These are phyloP conservation scores for Blumeria hordei DNA, from an alignment of 2,329 filamentous ascomycete genomes.

Conservation along the genomic window DNA sequence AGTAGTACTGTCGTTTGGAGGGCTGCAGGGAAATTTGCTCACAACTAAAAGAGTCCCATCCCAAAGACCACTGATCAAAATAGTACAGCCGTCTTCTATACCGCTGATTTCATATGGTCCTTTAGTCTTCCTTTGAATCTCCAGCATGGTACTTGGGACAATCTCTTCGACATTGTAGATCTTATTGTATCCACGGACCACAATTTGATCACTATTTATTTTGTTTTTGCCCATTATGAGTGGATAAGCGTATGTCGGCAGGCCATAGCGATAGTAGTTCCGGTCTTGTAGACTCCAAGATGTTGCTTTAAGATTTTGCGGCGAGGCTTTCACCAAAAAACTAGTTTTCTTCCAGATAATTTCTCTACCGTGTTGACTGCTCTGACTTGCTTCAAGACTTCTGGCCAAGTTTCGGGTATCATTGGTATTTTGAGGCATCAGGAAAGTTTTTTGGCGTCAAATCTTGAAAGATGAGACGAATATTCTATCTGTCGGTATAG, in stretches of 20 bases:
- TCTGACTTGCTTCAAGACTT: constrained; percentile 36
- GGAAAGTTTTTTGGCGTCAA: too few relatives aligned
- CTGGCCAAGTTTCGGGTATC: constrained; percentile 25
- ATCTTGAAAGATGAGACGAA: too few relatives aligned
- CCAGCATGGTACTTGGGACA: constrained; percentile 55
- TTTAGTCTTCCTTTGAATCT: constrained; percentile 48
- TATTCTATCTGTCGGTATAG: too few relatives aligned
- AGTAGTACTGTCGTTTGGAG: constrained; percentile 41
- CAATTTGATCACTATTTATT: constrained; percentile 49
- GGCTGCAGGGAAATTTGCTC: constrained; percentile 91
- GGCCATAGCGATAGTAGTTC: constrained; percentile 73
- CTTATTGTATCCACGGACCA: constrained; percentile 83
- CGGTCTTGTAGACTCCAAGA: constrained; percentile 89
- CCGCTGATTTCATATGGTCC: constrained; percentile 89
- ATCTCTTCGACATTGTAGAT: constrained; percentile 93
- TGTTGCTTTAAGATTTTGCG: constrained; percentile 43
- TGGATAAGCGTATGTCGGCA: constrained; percentile 82
- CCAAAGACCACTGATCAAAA: constrained; percentile 80
- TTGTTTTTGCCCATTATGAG: constrained; percentile 64
- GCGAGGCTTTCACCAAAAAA: constrained; percentile 40
- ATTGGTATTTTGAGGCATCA: constrained; percentile 35
- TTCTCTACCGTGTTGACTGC: constrained; percentile 30
- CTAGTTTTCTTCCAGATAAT: constrained; percentile 63
- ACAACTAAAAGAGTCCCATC: constrained; percentile 84
- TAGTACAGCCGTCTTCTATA: constrained; percentile 99